Evolutionary conservation across 164 flowering plant species (phyloP), one percentile per base, ranked within the genome.

Genomic region (Warburgia ugandensis): DNA sequence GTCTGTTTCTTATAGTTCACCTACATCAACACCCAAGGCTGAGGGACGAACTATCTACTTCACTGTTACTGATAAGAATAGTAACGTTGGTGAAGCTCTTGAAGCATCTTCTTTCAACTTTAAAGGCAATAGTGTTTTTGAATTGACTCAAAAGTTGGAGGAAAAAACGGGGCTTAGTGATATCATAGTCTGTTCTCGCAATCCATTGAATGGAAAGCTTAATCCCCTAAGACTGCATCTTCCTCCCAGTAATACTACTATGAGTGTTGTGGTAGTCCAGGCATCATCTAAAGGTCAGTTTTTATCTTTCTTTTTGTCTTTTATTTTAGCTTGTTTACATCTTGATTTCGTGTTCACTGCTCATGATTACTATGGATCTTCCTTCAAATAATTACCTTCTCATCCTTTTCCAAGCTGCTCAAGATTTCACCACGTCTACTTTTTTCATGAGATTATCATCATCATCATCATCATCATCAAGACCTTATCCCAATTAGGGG

Each of bases 201-300:
- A 80, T 51, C 84, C 81, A 0, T 58, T 89, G 67, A 82, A 79
- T 64, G 86, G 87, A 17, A 80, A 82, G 60, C 82, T 88, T 31
- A 80, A 71, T 59, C 99, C 95, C 3, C 89, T 92, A 35, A 85
- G 87, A 12, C 51, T 92, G 70, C 87, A 79, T 54, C 92, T 92
- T 37, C 99, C 99, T 56, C 99, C 99, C 20, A 83, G 82, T 64
- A 86, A 72, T 60, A 40, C 71, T 1, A 65, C 67, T 32, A 86
- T 92, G 95, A 78, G 75, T 47, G 80, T 92, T 20, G 66, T 92
- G 11, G 72, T 88, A 10, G 68, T 92, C 42, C 70, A 63, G n/a
- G 36, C 81, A 0, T 61, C 83, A 0, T 79, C 89, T 0, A 72
- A 40, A 71, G 71, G 97, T 87, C 44, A 63, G 66, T 49, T 46